Percentiles rank a stretch among this genome's conserved stretches.
phyloP scores from a whole-genome alignment of 257 asterid genomes.

The Penstemon barbatus region DNA sequence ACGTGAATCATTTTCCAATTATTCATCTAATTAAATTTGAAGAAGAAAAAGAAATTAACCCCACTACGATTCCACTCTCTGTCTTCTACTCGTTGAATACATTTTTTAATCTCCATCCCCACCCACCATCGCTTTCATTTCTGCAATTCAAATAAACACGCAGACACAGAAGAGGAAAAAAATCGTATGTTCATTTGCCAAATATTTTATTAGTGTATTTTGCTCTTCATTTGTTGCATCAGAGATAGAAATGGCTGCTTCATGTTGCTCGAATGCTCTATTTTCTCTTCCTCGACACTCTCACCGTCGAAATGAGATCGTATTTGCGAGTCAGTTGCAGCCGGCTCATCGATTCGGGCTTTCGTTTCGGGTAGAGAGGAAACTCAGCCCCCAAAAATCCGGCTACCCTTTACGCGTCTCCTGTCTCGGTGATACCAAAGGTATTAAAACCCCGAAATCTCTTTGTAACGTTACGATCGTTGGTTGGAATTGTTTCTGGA shows the following conservation, averaged over 20 bases:
- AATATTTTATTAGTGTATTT: slow-evolving; percentile 11
- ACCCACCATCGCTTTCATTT: slow-evolving; percentile 19
- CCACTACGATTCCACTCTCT: slow-evolving; percentile 10
- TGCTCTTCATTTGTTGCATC: background rate
- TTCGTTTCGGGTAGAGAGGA: slow-evolving; percentile 38
- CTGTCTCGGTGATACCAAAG: slow-evolving; percentile 47
- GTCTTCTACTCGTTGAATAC: background rate
- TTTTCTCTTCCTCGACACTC: slow-evolving; percentile 31
- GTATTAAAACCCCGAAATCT: slow-evolving; percentile 29
- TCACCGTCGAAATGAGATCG: slow-evolving; percentile 21
- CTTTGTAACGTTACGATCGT: background rate
- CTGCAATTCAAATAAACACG: slow-evolving; percentile 16
- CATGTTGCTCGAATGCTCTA: slow-evolving; percentile 34
- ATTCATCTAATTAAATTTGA: too few relatives aligned
- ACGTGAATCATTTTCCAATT: too few relatives aligned
- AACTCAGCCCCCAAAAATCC: slow-evolving; percentile 36
- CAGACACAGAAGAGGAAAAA: slow-evolving; percentile 3
- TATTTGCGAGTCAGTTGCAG: slow-evolving; percentile 25
- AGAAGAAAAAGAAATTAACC: too few relatives aligned
- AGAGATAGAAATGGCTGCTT: slow-evolving; percentile 41
- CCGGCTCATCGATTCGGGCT: slow-evolving; percentile 32
- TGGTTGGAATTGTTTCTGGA: background rate
- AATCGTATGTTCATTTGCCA: background rate
- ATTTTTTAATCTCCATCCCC: background rate
- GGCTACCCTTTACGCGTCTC: slow-evolving; percentile 35